Evolutionary conservation across 1,284 basidiomycete species (phyloP).

Genomic region (Microbotryomycetes sp.): DNA sequence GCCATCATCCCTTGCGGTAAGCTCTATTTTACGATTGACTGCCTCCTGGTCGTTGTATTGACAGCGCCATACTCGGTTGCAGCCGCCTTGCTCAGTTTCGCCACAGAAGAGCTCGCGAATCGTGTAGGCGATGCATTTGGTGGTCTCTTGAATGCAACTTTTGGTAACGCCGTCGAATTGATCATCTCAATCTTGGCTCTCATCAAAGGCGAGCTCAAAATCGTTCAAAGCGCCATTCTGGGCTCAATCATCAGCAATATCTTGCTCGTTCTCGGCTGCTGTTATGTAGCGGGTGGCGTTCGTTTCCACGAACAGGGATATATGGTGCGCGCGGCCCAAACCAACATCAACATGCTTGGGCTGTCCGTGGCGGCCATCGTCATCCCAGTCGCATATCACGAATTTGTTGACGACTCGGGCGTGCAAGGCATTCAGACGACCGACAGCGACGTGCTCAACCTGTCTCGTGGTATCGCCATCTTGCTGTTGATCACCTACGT

Average conservation of each 20-base stretch:
- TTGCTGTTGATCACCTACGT: conserved; percentile 54
- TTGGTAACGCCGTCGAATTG: conserved; percentile 57
- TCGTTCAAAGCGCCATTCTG: conserved; percentile 70
- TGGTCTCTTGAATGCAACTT: conserved; percentile 66
- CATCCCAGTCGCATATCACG: conserved; percentile 62
- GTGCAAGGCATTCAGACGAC: conserved; percentile 20
- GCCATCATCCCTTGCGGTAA: conserved; percentile 35
- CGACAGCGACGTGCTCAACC: conserved; percentile 46
- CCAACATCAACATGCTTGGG: conserved; percentile 71
- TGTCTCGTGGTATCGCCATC: conserved; percentile 50
- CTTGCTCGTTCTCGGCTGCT: conserved; percentile 78
- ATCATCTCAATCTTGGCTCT: conserved; percentile 82
- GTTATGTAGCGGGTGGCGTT: conserved; percentile 52
- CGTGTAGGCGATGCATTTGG: conserved; percentile 36
- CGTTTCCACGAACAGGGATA: conserved; percentile 60
- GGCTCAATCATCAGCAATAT: conserved; percentile 84
- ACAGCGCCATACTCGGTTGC: too few relatives aligned
- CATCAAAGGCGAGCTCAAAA: conserved; percentile 68
- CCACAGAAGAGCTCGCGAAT: conserved; percentile 38
- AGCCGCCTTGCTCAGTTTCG: conserved; percentile 36
- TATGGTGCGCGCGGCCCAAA: conserved; percentile 62
- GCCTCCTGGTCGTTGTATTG: too few relatives aligned
- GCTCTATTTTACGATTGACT: conserved; percentile 22
- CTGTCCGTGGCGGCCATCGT: conserved; percentile 52
- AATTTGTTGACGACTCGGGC: conserved; percentile 38